Conservation (phyloP, 106 monocot species). For the Apostasia ramifera region DNA sequence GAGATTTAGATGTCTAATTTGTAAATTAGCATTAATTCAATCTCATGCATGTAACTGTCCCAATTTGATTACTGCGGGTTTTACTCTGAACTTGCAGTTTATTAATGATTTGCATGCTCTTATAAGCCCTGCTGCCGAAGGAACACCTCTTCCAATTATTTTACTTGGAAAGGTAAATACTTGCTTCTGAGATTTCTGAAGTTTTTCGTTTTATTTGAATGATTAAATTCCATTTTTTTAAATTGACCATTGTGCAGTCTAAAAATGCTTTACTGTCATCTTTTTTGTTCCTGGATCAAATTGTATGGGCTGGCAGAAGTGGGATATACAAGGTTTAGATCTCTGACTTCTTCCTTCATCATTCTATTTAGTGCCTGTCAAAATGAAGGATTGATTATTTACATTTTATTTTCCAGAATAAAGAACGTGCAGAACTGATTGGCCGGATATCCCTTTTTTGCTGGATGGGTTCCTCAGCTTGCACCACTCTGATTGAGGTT, state of each 20-base stretch:
- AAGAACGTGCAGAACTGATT: conserved; percentile 62
- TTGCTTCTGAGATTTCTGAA: neutral
- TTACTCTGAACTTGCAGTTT: conserved; percentile 45
- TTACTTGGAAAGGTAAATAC: conserved; percentile 73
- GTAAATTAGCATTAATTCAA: no score
- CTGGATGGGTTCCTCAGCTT: conserved; percentile 69
- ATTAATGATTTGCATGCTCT: conserved; percentile 88
- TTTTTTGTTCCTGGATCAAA: conserved; percentile 94
- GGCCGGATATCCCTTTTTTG: conserved; percentile 70
- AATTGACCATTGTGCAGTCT: conserved; percentile 35
- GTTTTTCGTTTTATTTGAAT: neutral
- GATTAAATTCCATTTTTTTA: neutral
- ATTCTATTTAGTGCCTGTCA: neutral
- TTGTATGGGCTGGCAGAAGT: conserved; percentile 83
- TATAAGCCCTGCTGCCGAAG: conserved; percentile 58
- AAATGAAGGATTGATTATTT: neutral
- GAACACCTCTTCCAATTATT: conserved; percentile 70
- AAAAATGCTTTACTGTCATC: conserved; percentile 91
- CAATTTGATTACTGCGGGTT: neutral
- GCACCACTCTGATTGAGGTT: conserved; percentile 59
- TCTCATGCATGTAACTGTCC: neutral
- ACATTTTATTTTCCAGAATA: conserved; percentile 34
- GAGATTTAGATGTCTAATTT: no score
- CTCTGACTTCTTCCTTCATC: neutral
- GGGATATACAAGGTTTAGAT: conserved; percentile 85